Evolutionary conservation across 345 rosid genomes (phyloP).

Genomic region (rapeseed (Brassica napus)): DNA sequence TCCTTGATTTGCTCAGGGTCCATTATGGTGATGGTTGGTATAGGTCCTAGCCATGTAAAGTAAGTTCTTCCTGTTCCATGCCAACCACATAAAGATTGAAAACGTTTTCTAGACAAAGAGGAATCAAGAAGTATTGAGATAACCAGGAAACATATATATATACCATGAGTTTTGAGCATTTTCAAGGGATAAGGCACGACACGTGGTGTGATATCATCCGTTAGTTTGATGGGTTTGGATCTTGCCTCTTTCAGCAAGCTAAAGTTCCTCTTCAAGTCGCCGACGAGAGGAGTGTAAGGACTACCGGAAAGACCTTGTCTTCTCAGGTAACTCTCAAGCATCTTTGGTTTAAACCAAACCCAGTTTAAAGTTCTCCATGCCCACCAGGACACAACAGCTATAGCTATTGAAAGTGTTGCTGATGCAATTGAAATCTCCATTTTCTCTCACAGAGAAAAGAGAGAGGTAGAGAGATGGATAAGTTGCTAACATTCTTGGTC

Average conservation of each 20-base stretch:
- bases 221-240: slow-evolving; percentile 28
- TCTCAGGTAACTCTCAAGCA: slow-evolving; percentile 35
- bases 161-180: slow-evolving; percentile 35
- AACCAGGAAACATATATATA: neutral
- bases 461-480: neutral
- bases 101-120: neutral
- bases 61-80: slow-evolving; percentile 42
- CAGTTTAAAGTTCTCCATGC: slow-evolving; percentile 31
- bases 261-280: slow-evolving; percentile 23
- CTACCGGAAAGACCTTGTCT: slow-evolving; percentile 37
- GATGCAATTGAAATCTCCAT: slow-evolving; percentile 12
- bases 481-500: neutral
- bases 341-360: slow-evolving; percentile 42
- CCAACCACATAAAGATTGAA: neutral
- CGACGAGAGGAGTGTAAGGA: slow-evolving; percentile 38
- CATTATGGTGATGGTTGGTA: slow-evolving; percentile 43
- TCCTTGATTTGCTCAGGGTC: slow-evolving; percentile 48
- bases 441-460: neutral
- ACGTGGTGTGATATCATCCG: slow-evolving; percentile 34
- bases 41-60: slow-evolving; percentile 50
- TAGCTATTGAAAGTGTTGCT: slow-evolving; percentile 1
- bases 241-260: slow-evolving; percentile 25
- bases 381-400: slow-evolving; percentile 12
- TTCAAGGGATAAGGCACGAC: slow-evolving; percentile 24
- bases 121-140: neutral